Evolutionary conservation across 2,329 filamentous ascomycete genomes (phyloP), one percentile per base, ranked within the genome.

Genomic region (Trichoderma koningii): DNA sequence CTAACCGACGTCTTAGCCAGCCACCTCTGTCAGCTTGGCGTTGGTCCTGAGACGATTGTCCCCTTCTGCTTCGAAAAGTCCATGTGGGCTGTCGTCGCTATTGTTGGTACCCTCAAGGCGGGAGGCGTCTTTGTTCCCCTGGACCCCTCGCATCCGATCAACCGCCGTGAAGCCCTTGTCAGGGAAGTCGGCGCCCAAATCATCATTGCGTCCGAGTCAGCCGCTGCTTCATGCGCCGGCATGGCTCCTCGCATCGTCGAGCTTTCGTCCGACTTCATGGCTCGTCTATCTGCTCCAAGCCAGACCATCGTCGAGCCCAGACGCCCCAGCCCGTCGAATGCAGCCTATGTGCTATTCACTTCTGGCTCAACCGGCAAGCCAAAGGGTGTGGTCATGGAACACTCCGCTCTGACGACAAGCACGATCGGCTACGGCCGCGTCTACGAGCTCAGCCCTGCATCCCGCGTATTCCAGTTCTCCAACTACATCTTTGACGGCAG

Each of bases 281-380:
- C 21, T 50, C 21, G 47, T 1, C 12, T 38, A 14, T 38, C 34
- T 14, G 34, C 34, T 14, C 34, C 34, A 38, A 38, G 3, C 34
- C 42, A 45, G 7, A 45, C 15, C 42, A 17, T 45, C 17, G 21
- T 23, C 45, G 21, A 15, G 10, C 21, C 21, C 9, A 21, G 19
- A n/a, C 12, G 48, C 12, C 15, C 26, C 26, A 17, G 23, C 48
- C 21, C n/a, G n/a, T 28, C 48, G 7, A 51, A 28, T 26, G 23
- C 23, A 30, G 74, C 79, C 19, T 80, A 80, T 60, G 82, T 85
- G 69, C 83, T 86, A 70, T 86, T 86, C 71, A 87, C 84, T 30
- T 86, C 84, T 4, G 84, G 84, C 21, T 85, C 82, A 61, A 87
- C 84, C 0, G 84, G 84, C 5, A 79, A 79, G 63, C 84, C 84